These are phyloP conservation scores for Paracamarosporium sp. DNA, from an alignment of 2,329 filamentous ascomycete genomes.

Conservation along the genomic window DNA sequence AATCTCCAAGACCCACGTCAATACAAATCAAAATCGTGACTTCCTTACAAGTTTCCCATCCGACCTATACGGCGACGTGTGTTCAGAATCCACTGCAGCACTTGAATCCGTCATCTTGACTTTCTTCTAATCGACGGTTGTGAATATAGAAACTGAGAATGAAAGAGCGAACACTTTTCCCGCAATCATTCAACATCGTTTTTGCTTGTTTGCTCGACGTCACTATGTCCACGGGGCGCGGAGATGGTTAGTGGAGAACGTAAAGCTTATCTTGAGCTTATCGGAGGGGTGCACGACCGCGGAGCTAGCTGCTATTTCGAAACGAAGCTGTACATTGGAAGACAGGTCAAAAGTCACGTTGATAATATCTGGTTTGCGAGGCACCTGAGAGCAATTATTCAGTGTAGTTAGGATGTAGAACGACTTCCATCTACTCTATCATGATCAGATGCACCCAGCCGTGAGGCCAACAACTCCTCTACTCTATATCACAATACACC, in stretches of 20 bases:
- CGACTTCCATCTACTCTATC: not conserved
- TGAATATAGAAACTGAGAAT: not conserved
- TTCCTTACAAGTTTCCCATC: constrained; percentile 65
- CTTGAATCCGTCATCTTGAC: constrained; percentile 16
- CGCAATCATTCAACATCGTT: constrained; percentile 46
- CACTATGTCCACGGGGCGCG: constrained; percentile 45
- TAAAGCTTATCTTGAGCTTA: not conserved
- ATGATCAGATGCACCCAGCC: no score
- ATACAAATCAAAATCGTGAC: no score
- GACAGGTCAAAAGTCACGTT: no score
- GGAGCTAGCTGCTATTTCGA: not conserved
- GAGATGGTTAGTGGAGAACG: constrained; percentile 31
- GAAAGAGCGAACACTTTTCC: not conserved
- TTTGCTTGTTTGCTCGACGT: constrained; percentile 17
- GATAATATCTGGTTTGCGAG: no score
- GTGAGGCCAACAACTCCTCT: not conserved
- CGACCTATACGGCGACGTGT: constrained; percentile 64
- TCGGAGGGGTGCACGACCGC: not conserved
- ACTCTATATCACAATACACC: no score
- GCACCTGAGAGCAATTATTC: no score
- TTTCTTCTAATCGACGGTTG: not conserved
- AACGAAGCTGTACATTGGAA: no score
- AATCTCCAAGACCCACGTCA: no score
- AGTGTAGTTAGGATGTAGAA: no score
- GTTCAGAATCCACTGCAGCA: constrained; percentile 47